Evolutionary conservation across 768 basidiomycete genomes (phyloP), one percentile per base, ranked within the genome.

Genomic region (Tulasnella calospora): DNA sequence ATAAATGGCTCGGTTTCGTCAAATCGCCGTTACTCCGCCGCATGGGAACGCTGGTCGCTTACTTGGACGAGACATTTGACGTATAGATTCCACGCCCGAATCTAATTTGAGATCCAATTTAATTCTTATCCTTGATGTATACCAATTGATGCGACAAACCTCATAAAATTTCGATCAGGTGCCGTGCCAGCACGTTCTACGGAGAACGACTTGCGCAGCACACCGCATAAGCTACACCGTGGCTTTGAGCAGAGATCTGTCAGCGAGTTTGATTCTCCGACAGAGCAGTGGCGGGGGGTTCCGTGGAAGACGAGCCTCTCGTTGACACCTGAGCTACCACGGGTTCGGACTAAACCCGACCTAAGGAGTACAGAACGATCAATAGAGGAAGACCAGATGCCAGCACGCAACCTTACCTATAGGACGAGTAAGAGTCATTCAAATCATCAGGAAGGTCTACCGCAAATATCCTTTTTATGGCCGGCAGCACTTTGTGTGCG

Each of bases 31-130:
- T n/a, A 3, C 44, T 17, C 13, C 6, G 13, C 3, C 41, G 10
- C 38, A 7, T n/a, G 73, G 17, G 47, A 74, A 40, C 1, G 57
- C 23, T 38, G n/a, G 13, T 10, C n/a, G 7, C 73, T 74, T 44
- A 74, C 73, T 74, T 74, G 17, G 73, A 74, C 33, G 73, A 74
- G 7, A 74, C 73, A 13, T 30, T 47, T 9, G 73, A 15, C 0
- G 73, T 74, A 55, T 74, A 74, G 13, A 74, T 47, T 21, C 73
- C 73, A 17, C 17, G 46, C n/a, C 73, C 73, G 36, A 74, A 74
- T 36, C 73, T 41, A n/a, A 74, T 47, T 67, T 27, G 27, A 17
- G 21, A 33, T 67, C 33, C 8, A 10, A 5, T 51, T 51, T 51
- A 51, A 23, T 23, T 51, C 8, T 9, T 51, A 51, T 1, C 51